Evolutionary conservation across 129 eudicot genomes (phyloP), one percentile per base, ranked within the genome.

Genomic region (Tagetes erecta): DNA sequence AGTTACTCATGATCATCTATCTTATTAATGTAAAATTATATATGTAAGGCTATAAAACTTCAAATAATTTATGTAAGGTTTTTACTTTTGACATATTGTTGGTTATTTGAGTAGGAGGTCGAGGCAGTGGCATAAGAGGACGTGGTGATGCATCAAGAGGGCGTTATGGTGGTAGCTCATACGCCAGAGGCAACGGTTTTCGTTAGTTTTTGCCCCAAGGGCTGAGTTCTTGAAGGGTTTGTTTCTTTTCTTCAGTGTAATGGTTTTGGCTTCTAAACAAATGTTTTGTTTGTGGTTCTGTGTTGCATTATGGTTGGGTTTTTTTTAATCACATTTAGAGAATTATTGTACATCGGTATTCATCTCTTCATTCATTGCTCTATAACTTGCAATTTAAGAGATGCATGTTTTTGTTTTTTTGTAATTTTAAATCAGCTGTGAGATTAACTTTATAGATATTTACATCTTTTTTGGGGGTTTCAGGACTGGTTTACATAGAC

Each of bases 101-200:
- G 42, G 49, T 69, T 20, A 8, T 49, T 72, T 75, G 73, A 69
- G 72, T 78, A 90, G 97, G 97, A 84, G 82, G 20, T 11, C 12
- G n/a, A 1, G 66, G 91, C 55, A 11, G 8, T 5, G 66, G 91
- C 57, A 88, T 93, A 57, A 77, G 82, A 77, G 86, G 82, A 56
- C 73, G 82, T 0, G 78, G 67, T 14, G 88, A 82, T 9, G 80
- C 77, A 13, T 49, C 73, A 14, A 82, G 89, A 75, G 92, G 98
- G 36, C 88, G 96, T 37, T 83, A 39, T 49, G 92, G 83, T 9
- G 74, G 83, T 31, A 73, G 82, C 4, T 64, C 78, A 1, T 79
- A 71, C 30, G 78, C 66, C 1, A 72, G 85, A 76, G 84, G 88
- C 86, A 89, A 86, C 49, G 93, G 92, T 65, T 80, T 67, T 73